Percentiles rank a stretch among this genome's conserved stretches.
Evolutionary conservation across 2,329 filamentous ascomycete species (phyloP).

Genomic region (Talaromyces sp.): DNA sequence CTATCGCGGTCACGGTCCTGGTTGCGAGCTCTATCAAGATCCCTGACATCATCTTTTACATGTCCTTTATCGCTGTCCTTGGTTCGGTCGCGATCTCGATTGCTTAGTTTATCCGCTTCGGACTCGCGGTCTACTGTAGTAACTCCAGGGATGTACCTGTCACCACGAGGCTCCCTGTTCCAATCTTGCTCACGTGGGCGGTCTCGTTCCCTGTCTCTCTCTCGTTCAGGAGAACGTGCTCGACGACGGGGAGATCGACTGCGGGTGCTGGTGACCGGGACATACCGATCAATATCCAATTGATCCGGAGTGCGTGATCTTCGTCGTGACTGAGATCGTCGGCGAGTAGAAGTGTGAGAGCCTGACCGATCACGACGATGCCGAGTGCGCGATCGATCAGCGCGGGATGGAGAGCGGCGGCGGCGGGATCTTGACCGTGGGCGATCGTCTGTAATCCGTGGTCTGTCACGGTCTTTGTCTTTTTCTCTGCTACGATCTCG

Average conservation of each 20-base stretch:
- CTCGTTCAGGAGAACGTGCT: slow-evolving; percentile 29
- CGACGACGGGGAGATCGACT: slow-evolving; percentile 42
- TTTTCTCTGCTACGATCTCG: slow-evolving; percentile 21
- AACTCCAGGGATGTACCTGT: slow-evolving; percentile 15
- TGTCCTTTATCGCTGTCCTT: slow-evolving; percentile 26
- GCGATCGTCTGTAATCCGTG: slow-evolving; percentile 16
- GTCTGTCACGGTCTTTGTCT: slow-evolving; percentile 13
- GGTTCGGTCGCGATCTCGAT: slow-evolving; percentile 26
- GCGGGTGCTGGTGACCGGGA: slow-evolving; percentile 39
- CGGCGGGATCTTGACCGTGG: slow-evolving; percentile 12
- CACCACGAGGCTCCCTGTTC: slow-evolving; percentile 22
- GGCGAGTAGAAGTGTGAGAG: slow-evolving; percentile 19
- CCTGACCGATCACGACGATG: slow-evolving; percentile 13
- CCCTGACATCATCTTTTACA: slow-evolving; percentile 12
- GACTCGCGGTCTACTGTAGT: slow-evolving; percentile 26
- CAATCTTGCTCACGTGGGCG: slow-evolving; percentile 23
- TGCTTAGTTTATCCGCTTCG: slow-evolving; percentile 18
- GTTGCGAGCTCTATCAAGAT: slow-evolving; percentile 20
- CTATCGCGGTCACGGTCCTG: slow-evolving; percentile 24
- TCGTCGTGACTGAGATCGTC: slow-evolving; percentile 22
- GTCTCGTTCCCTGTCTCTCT: slow-evolving; percentile 17
- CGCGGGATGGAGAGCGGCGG: slow-evolving; percentile 12
- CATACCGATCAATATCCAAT: slow-evolving; percentile 45
- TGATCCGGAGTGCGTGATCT: slow-evolving; percentile 25
- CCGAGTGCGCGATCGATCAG: slow-evolving; percentile 1